A percentile compares a stretch with the other conserved stretches of the same genome.
Evolutionary conservation across 768 basidiomycete species (phyloP).

Genomic region (Suillus brevipes): DNA sequence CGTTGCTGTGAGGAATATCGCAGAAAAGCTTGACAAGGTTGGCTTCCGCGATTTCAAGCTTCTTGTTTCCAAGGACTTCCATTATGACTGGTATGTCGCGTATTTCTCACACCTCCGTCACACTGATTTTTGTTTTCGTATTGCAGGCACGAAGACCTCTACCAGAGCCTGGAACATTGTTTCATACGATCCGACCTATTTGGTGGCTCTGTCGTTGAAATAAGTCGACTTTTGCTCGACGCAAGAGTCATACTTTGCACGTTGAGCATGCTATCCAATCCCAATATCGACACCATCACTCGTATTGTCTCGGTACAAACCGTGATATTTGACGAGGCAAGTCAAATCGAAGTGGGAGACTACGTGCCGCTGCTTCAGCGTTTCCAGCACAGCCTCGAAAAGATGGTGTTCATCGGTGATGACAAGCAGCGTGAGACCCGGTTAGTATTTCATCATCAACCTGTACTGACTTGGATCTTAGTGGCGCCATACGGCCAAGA

Average conservation of each 20-base stretch:
- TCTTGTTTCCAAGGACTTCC: conserved; percentile 46
- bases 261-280: conserved; percentile 44
- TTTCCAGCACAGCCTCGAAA: conserved; percentile 28
- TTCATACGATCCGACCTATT: too few relatives aligned
- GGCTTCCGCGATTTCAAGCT: conserved; percentile 37
- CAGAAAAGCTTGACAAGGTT: conserved; percentile 40
- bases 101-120: neutral
- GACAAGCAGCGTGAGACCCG: conserved; percentile 37
- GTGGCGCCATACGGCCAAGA: too few relatives aligned
- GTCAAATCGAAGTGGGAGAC: neutral
- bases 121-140: neutral
- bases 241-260: conserved; percentile 47
- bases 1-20: conserved; percentile 53
- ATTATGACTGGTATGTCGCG: conserved; percentile 42
- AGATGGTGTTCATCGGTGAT: conserved; percentile 42
- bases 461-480: too few relatives aligned
- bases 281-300: conserved; percentile 14
- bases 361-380: conserved; percentile 38
- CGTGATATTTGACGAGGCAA: too few relatives aligned
- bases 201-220: too few relatives aligned
- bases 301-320: neutral
- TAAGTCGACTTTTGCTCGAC: conserved; percentile 26
- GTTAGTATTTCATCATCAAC: neutral
- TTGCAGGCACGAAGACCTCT: too few relatives aligned
- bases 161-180: too few relatives aligned